phyloP scores from a whole-genome alignment of 2,329 filamentous ascomycete genomes.

The Akanthomyces muscarius region DNA sequence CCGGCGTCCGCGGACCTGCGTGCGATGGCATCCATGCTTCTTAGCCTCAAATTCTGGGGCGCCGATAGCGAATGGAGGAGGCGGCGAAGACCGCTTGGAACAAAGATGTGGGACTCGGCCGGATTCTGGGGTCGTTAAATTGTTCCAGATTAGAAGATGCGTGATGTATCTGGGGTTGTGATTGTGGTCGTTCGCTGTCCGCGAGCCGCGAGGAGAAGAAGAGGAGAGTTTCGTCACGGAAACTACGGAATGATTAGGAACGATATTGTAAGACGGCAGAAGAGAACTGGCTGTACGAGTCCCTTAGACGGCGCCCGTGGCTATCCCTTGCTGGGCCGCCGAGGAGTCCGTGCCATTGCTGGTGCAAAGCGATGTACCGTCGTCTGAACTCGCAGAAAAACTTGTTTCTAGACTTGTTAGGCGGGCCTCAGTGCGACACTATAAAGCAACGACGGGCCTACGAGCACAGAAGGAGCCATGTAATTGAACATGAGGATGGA shows the following conservation, averaged over 20 bases:
- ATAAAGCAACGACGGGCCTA: slow-evolving; percentile 5
- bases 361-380: background rate
- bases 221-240: background rate
- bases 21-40: background rate
- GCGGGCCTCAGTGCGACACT: slow-evolving; percentile 6
- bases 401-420: slow-evolving; percentile 11
- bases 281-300: background rate
- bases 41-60: slow-evolving; percentile 4
- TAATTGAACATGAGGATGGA: background rate
- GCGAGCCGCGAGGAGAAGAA: slow-evolving; percentile 4
- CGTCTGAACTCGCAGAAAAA: slow-evolving; percentile 2
- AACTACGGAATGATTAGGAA: slow-evolving; percentile 13
- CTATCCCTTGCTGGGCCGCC: background rate
- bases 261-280: background rate
- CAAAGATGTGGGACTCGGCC: slow-evolving; percentile 7
- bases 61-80: background rate
- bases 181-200: slow-evolving; percentile 8
- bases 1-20: slow-evolving; percentile 12
- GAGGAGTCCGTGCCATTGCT: background rate
- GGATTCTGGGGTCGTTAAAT: slow-evolving; percentile 3
- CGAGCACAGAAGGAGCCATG: background rate
- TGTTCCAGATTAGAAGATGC: slow-evolving; percentile 6
- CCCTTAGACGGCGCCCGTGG: background rate
- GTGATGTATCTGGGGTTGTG: background rate
- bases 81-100: slow-evolving; percentile 3